phyloP scores from a whole-genome alignment of 768 basidiomycete species.

The Kwoniella mangroviensis region DNA sequence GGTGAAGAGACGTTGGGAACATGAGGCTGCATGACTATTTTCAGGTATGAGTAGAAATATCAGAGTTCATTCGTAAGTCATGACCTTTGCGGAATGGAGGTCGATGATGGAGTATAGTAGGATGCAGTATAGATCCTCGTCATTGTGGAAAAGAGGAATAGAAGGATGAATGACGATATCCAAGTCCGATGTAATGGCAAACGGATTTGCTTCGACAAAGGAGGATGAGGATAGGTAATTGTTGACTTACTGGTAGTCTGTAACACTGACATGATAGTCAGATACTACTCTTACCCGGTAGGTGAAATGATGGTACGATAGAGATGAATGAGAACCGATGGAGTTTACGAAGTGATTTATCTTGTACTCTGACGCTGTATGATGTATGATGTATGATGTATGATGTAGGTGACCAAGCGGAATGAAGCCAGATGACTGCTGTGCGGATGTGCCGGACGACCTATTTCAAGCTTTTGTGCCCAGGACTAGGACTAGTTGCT shows the following conservation, averaged over 20 bases:
- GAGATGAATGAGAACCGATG: neutral
- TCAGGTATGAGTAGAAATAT: neutral
- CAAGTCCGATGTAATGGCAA: neutral
- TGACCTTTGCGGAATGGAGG: neutral
- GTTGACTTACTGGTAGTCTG: constrained; percentile 16
- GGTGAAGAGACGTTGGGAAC: constrained; percentile 19
- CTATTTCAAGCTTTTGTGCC: no score
- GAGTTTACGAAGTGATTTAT: neutral
- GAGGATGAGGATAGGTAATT: neutral
- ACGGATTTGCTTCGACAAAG: neutral
- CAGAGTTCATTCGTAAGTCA: neutral
- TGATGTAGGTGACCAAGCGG: neutral
- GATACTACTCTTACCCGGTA: neutral
- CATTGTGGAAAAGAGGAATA: neutral
- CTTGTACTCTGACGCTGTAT: neutral
- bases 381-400: neutral
- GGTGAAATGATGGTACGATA: no score
- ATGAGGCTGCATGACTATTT: constrained; percentile 20
- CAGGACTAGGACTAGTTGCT: neutral
- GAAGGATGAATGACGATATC: neutral
- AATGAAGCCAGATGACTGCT: neutral
- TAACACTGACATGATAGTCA: constrained; percentile 19
- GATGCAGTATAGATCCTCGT: no score
- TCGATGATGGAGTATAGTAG: no score
- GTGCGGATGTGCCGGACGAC: neutral